These are phyloP conservation scores for Platanthera guangdongensis DNA, from an alignment of 106 monocot species.

Conservation along the genomic window DNA sequence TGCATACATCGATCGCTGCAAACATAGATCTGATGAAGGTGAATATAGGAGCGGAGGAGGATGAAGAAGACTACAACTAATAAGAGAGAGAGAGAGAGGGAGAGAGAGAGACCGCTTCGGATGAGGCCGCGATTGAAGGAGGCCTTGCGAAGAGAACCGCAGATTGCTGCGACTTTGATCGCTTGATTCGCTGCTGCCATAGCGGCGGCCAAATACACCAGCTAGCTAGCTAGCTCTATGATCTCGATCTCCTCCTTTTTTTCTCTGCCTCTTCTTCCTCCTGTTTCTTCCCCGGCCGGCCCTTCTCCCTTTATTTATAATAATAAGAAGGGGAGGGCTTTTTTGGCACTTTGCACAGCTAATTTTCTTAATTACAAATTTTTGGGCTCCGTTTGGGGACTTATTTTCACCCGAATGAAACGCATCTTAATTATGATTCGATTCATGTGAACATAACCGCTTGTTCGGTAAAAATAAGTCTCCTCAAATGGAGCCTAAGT, in stretches of 20 bases:
- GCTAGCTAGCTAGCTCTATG: no score
- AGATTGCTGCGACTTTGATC: slow-evolving; percentile 28
- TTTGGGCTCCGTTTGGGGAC: no score
- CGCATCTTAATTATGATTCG: no score
- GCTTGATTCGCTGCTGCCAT: background rate
- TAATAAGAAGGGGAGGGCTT: no score
- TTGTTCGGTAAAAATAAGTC: no score
- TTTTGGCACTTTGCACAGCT: no score
- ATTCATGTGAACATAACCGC: no score
- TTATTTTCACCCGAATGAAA: no score
- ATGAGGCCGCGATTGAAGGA: slow-evolving; percentile 29
- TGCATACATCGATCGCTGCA: slow-evolving; percentile 42
- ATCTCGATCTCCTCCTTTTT: no score
- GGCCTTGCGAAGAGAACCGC: slow-evolving; percentile 31
- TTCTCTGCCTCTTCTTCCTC: background rate
- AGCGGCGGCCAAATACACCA: background rate
- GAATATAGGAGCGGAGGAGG: background rate
- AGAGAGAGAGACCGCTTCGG: slow-evolving; percentile 18
- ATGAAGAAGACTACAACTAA: background rate
- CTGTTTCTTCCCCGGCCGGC: no score
- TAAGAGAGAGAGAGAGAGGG: background rate
- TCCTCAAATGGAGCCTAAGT: no score
- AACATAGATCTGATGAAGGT: background rate
- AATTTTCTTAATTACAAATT: no score
- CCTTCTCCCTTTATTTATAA: background rate